These are phyloP conservation scores for Alternaria infectoria DNA, from an alignment of 2,329 filamentous ascomycete genomes.

Conservation along the genomic window DNA sequence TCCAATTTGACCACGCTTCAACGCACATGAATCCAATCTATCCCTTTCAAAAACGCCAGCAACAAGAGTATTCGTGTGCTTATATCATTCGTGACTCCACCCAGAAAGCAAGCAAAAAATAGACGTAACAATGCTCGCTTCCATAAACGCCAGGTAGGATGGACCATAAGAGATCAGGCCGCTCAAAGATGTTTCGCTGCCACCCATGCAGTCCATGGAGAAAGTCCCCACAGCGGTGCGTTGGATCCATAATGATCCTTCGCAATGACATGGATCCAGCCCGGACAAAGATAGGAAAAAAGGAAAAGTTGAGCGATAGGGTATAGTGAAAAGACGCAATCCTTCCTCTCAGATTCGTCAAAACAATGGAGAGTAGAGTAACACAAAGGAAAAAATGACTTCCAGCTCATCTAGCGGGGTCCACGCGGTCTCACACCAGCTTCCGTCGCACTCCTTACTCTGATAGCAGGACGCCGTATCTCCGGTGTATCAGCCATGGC, in stretches of 20 bases:
- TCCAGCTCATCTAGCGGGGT: constrained; percentile 14
- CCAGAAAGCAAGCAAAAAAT: neutral
- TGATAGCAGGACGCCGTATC: constrained; percentile 28
- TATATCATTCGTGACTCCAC: neutral
- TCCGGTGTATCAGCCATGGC: constrained; percentile 72
- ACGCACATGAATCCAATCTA: neutral
- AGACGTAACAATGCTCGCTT: constrained; percentile 8
- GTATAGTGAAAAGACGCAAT: constrained; percentile 6
- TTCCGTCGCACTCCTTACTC: constrained; percentile 35
- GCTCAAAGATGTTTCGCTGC: constrained; percentile 1
- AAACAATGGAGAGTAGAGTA: constrained; percentile 5
- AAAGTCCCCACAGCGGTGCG: neutral
- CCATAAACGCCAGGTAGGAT: neutral
- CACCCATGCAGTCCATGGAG: neutral
- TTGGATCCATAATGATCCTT: neutral
- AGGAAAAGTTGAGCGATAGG: neutral
- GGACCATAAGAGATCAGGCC: neutral
- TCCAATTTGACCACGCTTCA: constrained; percentile 1
- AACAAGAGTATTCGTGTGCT: constrained; percentile 1
- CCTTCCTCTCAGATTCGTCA: neutral
- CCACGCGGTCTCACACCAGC: constrained; percentile 23
- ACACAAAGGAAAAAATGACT: constrained; percentile 17
- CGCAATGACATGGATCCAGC: neutral
- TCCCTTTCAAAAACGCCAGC: constrained; percentile 1
- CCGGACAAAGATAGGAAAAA: neutral